These are phyloP conservation scores for Monosporascus cannonballus DNA, from an alignment of 2,329 filamentous ascomycete genomes.

Conservation along the genomic window DNA sequence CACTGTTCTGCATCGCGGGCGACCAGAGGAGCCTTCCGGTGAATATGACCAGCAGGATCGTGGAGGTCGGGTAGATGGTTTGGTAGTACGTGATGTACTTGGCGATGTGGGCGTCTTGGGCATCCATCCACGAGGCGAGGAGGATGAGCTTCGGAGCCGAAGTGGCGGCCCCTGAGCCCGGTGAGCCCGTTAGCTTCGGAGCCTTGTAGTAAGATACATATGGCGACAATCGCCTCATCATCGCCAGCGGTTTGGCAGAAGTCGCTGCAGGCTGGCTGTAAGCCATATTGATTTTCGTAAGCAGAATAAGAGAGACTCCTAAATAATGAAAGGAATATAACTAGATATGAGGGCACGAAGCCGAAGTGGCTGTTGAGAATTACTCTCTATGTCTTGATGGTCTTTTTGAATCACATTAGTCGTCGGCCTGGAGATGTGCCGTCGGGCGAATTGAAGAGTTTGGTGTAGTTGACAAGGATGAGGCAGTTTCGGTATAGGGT, in stretches of 20 bases:
- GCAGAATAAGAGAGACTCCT: neutral
- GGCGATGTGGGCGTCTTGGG: conserved; percentile 41
- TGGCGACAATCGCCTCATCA: conserved; percentile 22
- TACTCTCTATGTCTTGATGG: neutral
- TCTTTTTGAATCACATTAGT: neutral
- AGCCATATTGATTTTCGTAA: conserved; percentile 5
- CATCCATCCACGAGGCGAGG: conserved; percentile 45
- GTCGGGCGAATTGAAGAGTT: neutral
- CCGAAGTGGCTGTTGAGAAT: too few species aligned
- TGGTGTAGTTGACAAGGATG: neutral
- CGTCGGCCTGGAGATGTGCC: neutral
- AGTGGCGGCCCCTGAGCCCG: conserved; percentile 1
- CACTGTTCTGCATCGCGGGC: conserved; percentile 22
- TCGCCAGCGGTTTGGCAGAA: conserved; percentile 12
- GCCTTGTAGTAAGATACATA: conserved; percentile 23
- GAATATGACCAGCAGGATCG: conserved; percentile 41
- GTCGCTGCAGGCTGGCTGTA: conserved; percentile 7
- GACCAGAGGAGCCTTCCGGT: conserved; percentile 31
- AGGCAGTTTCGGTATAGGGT: neutral
- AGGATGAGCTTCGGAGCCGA: conserved; percentile 39
- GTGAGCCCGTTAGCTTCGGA: conserved; percentile 4
- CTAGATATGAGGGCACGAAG: neutral
- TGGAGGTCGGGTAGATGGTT: conserved; percentile 35
- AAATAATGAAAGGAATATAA: neutral
- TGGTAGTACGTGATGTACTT: conserved; percentile 45